phyloP scores from a whole-genome alignment of 2,329 filamentous ascomycete species.

The Ceratocystis harringtonii region DNA sequence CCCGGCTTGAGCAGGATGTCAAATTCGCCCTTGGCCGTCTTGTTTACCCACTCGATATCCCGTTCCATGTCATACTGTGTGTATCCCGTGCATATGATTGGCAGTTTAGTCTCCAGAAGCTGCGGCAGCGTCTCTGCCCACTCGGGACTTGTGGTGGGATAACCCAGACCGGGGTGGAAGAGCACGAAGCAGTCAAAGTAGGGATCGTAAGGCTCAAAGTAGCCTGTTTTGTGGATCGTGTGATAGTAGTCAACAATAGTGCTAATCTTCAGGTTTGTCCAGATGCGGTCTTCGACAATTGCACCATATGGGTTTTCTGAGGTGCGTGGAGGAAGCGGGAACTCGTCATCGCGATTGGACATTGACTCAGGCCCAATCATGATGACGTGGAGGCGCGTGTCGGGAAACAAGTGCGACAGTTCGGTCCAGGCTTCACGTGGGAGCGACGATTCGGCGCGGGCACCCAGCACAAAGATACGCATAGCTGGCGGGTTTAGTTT shows the following conservation, averaged over 20 bases:
- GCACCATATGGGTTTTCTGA: slow-evolving; percentile 80
- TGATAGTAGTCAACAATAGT: slow-evolving; percentile 98
- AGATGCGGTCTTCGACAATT: slow-evolving; percentile 83
- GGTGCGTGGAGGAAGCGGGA: slow-evolving; percentile 75
- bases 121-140: slow-evolving; percentile 85
- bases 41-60: slow-evolving; percentile 77
- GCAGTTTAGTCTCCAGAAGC: slow-evolving; percentile 86
- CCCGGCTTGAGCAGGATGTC: slow-evolving; percentile 83
- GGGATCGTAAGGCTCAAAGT: slow-evolving; percentile 89
- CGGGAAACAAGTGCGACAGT: slow-evolving; percentile 86
- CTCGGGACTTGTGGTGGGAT: slow-evolving; percentile 83
- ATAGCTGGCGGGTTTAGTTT: slow-evolving; percentile 75
- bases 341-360: slow-evolving; percentile 84
- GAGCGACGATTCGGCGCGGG: slow-evolving; percentile 91
- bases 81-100: slow-evolving; percentile 88
- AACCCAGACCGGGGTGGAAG: slow-evolving; percentile 91
- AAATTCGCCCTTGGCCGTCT: slow-evolving; percentile 77
- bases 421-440: slow-evolving; percentile 91
- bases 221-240: slow-evolving; percentile 76
- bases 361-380: slow-evolving; percentile 96
- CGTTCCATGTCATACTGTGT: slow-evolving; percentile 89
- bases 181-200: slow-evolving; percentile 97
- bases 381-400: slow-evolving; percentile 74
- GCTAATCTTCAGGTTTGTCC: slow-evolving; percentile 83
- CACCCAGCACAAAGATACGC: slow-evolving; percentile 82